Evolutionary conservation across 495 filamentous ascomycete species (phyloP).

Genomic region (Tetracladium setigerum): DNA sequence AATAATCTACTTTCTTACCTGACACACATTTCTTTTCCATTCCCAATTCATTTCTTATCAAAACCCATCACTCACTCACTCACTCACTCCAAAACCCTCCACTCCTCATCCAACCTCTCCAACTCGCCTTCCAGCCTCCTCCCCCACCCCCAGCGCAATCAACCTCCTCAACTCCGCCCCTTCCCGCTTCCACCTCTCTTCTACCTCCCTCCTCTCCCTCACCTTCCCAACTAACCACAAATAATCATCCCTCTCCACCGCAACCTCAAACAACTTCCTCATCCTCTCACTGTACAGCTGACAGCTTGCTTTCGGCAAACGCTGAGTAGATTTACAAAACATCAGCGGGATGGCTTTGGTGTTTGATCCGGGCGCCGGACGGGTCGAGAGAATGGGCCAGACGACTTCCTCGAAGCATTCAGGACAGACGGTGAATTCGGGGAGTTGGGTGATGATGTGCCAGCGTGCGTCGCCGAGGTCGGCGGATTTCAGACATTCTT

Average conservation of each 20-base stretch:
- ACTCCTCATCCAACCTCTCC: constrained; percentile 11
- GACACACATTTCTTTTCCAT: no score
- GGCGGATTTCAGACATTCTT: constrained; percentile 48
- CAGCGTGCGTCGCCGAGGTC: constrained; percentile 40
- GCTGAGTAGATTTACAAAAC: constrained; percentile 9
- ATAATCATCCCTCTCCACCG: constrained; percentile 47
- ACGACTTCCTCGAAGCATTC: constrained; percentile 37
- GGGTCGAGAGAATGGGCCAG: constrained; percentile 12
- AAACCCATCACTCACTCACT: no score
- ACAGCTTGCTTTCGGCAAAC: constrained; percentile 29
- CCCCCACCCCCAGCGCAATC: background rate
- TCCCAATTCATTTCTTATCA: no score
- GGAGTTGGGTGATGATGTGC: constrained; percentile 55
- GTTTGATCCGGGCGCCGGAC: background rate
- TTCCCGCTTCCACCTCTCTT: constrained; percentile 15
- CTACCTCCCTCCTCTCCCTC: constrained; percentile 17
- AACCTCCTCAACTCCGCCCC: constrained; percentile 10
- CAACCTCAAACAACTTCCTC: constrained; percentile 46
- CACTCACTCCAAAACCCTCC: constrained; percentile 13
- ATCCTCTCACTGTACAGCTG: constrained; percentile 57
- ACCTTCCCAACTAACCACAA: constrained; percentile 26
- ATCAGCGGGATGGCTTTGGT: constrained; percentile 16
- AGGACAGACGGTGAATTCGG: constrained; percentile 61
- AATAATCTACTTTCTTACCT: no score
- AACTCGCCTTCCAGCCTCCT: constrained; percentile 3